Conservation (phyloP, 371 early-diverging fungal species). For the Sporodiniella umbellata region DNA sequence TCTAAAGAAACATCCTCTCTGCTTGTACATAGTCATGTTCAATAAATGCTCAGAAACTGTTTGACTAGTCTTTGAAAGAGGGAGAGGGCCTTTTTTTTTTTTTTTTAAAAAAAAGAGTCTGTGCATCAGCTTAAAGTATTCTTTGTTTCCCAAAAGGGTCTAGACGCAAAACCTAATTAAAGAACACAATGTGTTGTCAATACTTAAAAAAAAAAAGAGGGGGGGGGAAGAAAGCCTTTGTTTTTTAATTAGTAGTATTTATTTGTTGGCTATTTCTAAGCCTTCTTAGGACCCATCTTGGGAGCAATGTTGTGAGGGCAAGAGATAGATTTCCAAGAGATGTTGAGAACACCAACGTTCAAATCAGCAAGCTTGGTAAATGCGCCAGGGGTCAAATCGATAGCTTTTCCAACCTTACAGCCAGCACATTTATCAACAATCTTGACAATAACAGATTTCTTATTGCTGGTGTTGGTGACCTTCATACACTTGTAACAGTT, state of each 20-base stretch:
- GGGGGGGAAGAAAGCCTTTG: not conserved
- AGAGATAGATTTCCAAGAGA: slow-evolving; percentile 38
- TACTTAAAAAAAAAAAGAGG: no score
- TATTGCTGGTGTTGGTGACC: slow-evolving; percentile 40
- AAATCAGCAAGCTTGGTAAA: slow-evolving; percentile 38
- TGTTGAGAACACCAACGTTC: slow-evolving; percentile 40
- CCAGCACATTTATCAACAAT: slow-evolving; percentile 40
- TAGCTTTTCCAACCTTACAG: slow-evolving; percentile 40
- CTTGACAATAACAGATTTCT: slow-evolving; percentile 29
- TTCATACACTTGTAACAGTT: slow-evolving; percentile 52
- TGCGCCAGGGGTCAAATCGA: slow-evolving; percentile 46
- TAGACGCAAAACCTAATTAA: no score
- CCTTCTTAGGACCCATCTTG: slow-evolving; percentile 21
- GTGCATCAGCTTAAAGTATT: no score
- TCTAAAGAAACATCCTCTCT: no score
- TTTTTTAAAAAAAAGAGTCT: no score
- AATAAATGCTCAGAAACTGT: no score
- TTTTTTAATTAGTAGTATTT: not conserved
- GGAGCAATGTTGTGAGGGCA: slow-evolving; percentile 20
- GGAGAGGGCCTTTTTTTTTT: no score
- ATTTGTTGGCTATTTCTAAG: not conserved
- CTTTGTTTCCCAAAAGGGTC: no score
- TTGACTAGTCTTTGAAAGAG: no score
- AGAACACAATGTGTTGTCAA: no score
- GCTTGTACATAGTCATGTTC: no score